Percentiles rank a stretch among this genome's conserved stretches.
phyloP scores from a whole-genome alignment of 805 yeast species.

The Saccharomyces kudriavzevii region DNA sequence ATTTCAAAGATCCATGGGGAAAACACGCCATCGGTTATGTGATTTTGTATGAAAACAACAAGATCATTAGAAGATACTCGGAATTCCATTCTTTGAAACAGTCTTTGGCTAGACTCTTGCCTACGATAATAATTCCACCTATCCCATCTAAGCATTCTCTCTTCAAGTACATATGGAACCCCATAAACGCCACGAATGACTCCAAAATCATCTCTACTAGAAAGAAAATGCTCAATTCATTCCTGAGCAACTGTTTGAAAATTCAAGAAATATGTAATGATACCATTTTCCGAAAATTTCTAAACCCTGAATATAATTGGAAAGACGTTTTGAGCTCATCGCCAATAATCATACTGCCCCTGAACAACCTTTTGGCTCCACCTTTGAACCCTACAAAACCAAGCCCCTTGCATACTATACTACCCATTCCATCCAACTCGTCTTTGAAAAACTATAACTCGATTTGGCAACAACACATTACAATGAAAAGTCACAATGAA shows the following conservation, averaged over 20 bases:
- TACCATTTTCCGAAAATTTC: conserved; percentile 61
- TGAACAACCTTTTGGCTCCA: conserved; percentile 47
- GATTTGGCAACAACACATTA: background rate
- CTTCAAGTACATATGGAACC: conserved; percentile 37
- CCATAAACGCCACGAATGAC: conserved; percentile 37
- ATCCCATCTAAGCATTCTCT: conserved; percentile 81
- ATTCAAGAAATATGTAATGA: conserved; percentile 50
- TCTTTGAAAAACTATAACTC: background rate
- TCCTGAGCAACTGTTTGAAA: conserved; percentile 65
- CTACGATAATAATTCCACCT: conserved; percentile 82
- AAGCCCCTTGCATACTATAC: conserved; percentile 49
- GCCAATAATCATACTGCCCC: conserved; percentile 46
- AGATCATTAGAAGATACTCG: conserved; percentile 78
- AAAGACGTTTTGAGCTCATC: conserved; percentile 57
- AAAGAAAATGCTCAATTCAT: conserved; percentile 64
- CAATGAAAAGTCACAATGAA: conserved; percentile 3
- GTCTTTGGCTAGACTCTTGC: conserved; percentile 61
- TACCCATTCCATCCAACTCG: conserved; percentile 44
- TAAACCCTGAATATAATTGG: conserved; percentile 84
- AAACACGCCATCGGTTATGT: conserved; percentile 79
- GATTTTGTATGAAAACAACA: conserved; percentile 48
- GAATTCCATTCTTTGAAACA: conserved; percentile 83
- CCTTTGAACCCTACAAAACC: conserved; percentile 53
- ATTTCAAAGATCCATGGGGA: conserved; percentile 70
- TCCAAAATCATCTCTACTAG: conserved; percentile 53